Base-by-base conservation (phyloP, 129 eudicot genomes). In the Artemisia annua region DNA sequence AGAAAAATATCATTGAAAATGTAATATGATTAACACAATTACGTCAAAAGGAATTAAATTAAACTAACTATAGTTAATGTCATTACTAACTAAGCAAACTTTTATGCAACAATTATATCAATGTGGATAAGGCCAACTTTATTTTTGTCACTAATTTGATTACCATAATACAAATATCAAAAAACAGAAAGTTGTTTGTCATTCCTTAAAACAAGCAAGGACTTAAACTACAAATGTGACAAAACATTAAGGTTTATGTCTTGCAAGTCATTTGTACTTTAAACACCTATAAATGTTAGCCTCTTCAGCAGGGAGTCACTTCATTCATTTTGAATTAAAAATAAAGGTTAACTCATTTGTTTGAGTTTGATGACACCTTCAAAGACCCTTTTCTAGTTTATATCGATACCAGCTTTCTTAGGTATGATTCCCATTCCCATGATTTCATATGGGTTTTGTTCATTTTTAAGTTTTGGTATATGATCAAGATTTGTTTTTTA, bases 371-470 rank as follows among this genome's bases (percentile, higher is more conserved):
- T 78, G 72, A 53, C 35, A 24, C 52, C 69, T 28, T 55, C 73
- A 75, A 75, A 26, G 71, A 14, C 81, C 35, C 67, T 78, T 78
- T 55, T 75, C 71, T 80, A 62, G 72, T 28, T 80, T 80, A 62
- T 71, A 80, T 69, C 80, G 57, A 54, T 71, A 49, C 70, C 76
- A 74, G 60, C 13, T 17, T 35, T 48, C 66, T 22, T 22, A 75
- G 84, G 84, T 80, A 44, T 65, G 73, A 65, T 74, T 61, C 52
- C 22, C 69, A 79, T 58, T 60, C 50, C 70, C 26, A 5, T 28
- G 30, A 26, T 17, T 52, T 74, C 9, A 19, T 48, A 11, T 55
- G 69, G 56, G 63, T 74, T 61, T 51, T 67, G 49, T 2, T 58
- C 49, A 17, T 79, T 43, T 28, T 49, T 28, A 26, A 20, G 49